Evolutionary conservation across 257 asterid species (phyloP).

Genomic region (Solanum lycopersicoides): DNA sequence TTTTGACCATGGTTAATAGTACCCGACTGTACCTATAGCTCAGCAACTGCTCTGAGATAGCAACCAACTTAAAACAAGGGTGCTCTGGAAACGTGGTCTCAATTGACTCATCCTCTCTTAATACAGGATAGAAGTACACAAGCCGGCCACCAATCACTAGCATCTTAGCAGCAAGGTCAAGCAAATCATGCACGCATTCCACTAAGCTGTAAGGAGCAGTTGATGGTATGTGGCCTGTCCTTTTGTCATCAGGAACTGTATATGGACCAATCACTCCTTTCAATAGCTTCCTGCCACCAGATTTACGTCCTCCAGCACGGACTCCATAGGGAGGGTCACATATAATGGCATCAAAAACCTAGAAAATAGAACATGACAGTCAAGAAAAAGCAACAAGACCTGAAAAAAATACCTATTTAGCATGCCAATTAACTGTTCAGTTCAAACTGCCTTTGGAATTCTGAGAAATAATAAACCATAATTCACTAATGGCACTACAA

Average conservation of each 20-base stretch:
- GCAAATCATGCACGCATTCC: constrained; percentile 95
- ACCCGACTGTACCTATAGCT: constrained; percentile 89
- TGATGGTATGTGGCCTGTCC: constrained; percentile 90
- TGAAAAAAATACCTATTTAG: neutral
- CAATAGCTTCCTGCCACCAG: constrained; percentile 98
- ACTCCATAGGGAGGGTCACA: constrained; percentile 99
- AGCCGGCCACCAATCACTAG: constrained; percentile 89
- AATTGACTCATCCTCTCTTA: constrained; percentile 53
- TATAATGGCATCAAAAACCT: constrained; percentile 91
- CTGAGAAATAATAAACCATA: neutral
- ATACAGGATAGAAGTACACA: constrained; percentile 84
- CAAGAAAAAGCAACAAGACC: neutral
- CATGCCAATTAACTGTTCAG: neutral
- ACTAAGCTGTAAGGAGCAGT: constrained; percentile 92
- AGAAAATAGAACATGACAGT: constrained; percentile 1
- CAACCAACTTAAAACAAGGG: constrained; percentile 68
- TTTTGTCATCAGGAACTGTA: constrained; percentile 82
- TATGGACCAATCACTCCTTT: constrained; percentile 82
- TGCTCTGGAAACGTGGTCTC: constrained; percentile 76
- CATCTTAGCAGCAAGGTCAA: constrained; percentile 87
- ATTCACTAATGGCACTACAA: neutral
- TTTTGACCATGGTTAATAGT: constrained; percentile 61
- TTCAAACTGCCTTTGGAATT: neutral
- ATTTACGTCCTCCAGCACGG: constrained; percentile 99
- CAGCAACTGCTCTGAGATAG: constrained; percentile 76